These are phyloP conservation scores for Neltuma alba DNA, from an alignment of 306 rosid species.

Conservation along the genomic window DNA sequence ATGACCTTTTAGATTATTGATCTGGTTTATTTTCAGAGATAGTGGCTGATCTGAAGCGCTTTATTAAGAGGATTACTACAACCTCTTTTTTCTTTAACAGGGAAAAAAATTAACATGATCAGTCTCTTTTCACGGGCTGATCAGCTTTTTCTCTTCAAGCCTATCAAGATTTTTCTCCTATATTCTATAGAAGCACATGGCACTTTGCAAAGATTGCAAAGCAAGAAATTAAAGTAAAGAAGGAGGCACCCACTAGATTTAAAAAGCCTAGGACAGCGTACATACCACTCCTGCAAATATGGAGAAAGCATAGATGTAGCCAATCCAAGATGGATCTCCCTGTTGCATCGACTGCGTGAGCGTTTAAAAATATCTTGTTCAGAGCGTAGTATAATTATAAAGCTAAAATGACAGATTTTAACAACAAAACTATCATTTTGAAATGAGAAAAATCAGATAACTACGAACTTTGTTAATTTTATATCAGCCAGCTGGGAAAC, in stretches of 20 bases:
- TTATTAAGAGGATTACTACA: too few species aligned
- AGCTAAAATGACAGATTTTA: constrained; percentile 4
- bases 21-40: too few species aligned
- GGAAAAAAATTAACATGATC: too few species aligned
- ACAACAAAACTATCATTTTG: neutral
- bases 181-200: neutral
- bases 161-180: neutral
- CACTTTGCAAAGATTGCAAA: neutral
- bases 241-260: neutral
- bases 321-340: constrained; percentile 80
- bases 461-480: neutral
- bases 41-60: too few species aligned
- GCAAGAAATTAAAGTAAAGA: neutral
- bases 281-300: constrained; percentile 88
- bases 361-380: constrained; percentile 25
- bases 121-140: neutral
- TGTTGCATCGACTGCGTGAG: constrained; percentile 87
- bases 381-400: neutral
- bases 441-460: neutral
- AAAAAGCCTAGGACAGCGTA: constrained; percentile 34
- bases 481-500: neutral
- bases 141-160: neutral
- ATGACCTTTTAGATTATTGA: too few species aligned
- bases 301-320: constrained; percentile 78
- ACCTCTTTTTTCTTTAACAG: too few species aligned